Evolutionary conservation across 768 basidiomycete species (phyloP), one percentile per base, ranked within the genome.

Genomic region (Hericium rajendrae): DNA sequence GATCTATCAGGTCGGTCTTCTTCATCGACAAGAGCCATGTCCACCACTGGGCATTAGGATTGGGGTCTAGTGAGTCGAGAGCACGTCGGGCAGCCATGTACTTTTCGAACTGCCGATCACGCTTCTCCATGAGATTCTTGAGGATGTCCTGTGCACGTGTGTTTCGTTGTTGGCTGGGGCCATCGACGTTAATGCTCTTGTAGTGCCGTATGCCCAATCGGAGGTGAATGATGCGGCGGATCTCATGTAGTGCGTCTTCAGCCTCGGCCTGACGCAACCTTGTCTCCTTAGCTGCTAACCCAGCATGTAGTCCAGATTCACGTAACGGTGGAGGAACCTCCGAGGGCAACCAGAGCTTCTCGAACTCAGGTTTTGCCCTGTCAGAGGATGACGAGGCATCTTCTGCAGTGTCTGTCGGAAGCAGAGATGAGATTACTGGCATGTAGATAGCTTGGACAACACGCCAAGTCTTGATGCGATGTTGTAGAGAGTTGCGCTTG

Each of bases 1-100:
- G 40, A 41, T 41, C 40, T 10, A 41, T n/a, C 4, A 41, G 40
- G 9, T 41, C 40, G 10, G 40, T 41, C 9, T 41, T 41, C 18
- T 12, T 41, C 40, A 41, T 41, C 9, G 40, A n/a, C 40, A 41
- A n/a, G 18, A 41, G 40, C 40, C 40, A n/a, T 11, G 9, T 10
- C 18, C 40, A 50, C 58, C 58, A 59, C n/a, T 9, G n/a, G 8
- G 58, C 58, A 5, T 49, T n/a, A 10, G 48, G 39, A 38, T 60
- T 60, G 1, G 51, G 51, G 15, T n/a, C 10, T 20, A 62, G 48
- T 2, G 10, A 28, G 15, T n/a, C 18, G 18, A 62, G 51, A 11
- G 59, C 58, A 12, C 15, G 24, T n/a, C 51, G 51, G 3, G 60
- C 57, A n/a, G 54, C 49, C 2, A 37, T 32, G 22, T 61, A 61